Percentiles rank a stretch among this genome's conserved stretches.
Conservation (phyloP, 495 filamentous ascomycete genomes). For the Platismatia glauca region DNA sequence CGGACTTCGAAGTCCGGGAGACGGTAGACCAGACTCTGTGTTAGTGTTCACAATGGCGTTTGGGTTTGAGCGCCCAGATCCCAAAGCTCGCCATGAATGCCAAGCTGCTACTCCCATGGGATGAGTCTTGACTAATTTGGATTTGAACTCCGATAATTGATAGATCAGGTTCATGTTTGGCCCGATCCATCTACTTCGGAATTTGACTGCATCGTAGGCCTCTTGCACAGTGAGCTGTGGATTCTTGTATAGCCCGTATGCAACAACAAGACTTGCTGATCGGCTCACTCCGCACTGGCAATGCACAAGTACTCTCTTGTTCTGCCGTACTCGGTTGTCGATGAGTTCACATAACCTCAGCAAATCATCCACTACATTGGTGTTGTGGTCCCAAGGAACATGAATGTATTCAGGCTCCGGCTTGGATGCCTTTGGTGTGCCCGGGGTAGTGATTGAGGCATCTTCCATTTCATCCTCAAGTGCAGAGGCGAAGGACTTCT, state of each 20-base stretch:
- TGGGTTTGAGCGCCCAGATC: slow-evolving; percentile 24
- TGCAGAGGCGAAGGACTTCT: slow-evolving; percentile 62
- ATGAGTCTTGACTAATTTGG: slow-evolving; percentile 47
- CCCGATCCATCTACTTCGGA: slow-evolving; percentile 87
- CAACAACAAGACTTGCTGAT: slow-evolving; percentile 93
- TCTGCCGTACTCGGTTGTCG: slow-evolving; percentile 63
- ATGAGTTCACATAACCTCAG: slow-evolving; percentile 78
- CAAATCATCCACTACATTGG: slow-evolving; percentile 83
- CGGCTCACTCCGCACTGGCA: slow-evolving; percentile 94
- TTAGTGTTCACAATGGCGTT: slow-evolving; percentile 33
- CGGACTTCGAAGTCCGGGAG: slow-evolving; percentile 19
- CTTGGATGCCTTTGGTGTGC: slow-evolving; percentile 49
- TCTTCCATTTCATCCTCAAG: slow-evolving; percentile 44
- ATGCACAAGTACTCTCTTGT: slow-evolving; percentile 85
- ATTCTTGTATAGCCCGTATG: slow-evolving; percentile 91
- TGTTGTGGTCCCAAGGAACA: slow-evolving; percentile 96
- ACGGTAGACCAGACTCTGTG: slow-evolving; percentile 39
- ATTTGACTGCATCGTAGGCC: slow-evolving; percentile 84
- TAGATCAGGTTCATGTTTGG: slow-evolving; percentile 99
- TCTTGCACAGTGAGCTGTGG: slow-evolving; percentile 81
- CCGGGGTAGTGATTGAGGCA: slow-evolving; percentile 37
- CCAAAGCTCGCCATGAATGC: slow-evolving; percentile 37
- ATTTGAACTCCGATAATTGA: slow-evolving; percentile 87
- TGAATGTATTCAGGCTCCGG: slow-evolving; percentile 84
- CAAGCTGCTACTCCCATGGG: slow-evolving; percentile 32